phyloP scores from a whole-genome alignment of 345 rosid genomes.

The Nasturtium officinale region DNA sequence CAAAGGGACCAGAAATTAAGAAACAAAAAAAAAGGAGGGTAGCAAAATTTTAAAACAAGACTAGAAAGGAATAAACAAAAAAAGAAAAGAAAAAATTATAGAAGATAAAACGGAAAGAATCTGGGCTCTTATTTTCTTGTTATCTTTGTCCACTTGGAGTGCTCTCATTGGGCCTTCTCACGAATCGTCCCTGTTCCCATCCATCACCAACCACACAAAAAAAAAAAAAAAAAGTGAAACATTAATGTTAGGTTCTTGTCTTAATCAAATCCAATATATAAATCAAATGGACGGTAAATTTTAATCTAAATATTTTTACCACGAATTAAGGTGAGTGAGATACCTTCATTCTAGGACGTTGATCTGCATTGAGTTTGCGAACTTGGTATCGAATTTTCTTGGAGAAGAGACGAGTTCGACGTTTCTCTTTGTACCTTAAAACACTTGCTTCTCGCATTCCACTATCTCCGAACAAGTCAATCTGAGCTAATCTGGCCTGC shows the following conservation, averaged over 20 bases:
- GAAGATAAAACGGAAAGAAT: slow-evolving; percentile 18
- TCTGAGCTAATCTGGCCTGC: slow-evolving; percentile 83
- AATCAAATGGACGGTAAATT: neutral
- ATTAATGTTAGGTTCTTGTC: slow-evolving; percentile 39
- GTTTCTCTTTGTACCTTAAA: slow-evolving; percentile 84
- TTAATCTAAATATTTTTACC: slow-evolving; percentile 19
- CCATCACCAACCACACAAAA: slow-evolving; percentile 44
- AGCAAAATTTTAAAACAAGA: slow-evolving; percentile 28
- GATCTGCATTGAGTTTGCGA: slow-evolving; percentile 86
- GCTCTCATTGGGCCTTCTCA: slow-evolving; percentile 44
- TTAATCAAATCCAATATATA: slow-evolving; percentile 34
- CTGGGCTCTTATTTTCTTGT: slow-evolving; percentile 16
- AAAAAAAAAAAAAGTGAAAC: slow-evolving; percentile 10
- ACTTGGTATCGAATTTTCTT: slow-evolving; percentile 92
- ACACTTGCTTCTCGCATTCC: slow-evolving; percentile 88
- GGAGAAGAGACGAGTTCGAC: slow-evolving; percentile 80
- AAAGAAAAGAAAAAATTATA: neutral
- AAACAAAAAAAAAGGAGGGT: slow-evolving; percentile 30
- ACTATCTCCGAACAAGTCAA: slow-evolving; percentile 67
- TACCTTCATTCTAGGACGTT: slow-evolving; percentile 94
- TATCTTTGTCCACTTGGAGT: slow-evolving; percentile 42
- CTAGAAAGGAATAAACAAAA: slow-evolving; percentile 18
- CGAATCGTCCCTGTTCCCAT: slow-evolving; percentile 44
- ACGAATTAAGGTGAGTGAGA: slow-evolving; percentile 22
- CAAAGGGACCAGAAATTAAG: slow-evolving; percentile 21